Base-by-base conservation (phyloP, 2,329 filamentous ascomycete genomes). In the Plectosphaerella cucumerina region DNA sequence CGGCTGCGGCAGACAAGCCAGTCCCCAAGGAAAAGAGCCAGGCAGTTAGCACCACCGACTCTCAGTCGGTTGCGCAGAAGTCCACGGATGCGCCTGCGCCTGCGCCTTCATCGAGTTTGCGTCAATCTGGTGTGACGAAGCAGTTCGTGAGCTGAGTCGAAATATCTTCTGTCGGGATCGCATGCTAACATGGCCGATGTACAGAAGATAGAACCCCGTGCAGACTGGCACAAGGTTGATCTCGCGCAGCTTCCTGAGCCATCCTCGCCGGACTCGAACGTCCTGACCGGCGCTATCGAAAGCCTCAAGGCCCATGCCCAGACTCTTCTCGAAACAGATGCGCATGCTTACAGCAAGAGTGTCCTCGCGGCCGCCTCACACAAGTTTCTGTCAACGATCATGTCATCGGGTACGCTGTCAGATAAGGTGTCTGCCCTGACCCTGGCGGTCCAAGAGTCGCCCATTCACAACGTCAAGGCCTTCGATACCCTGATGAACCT, bases 371-470 rank as follows among this genome's bases (percentile, higher is more conserved):
- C 90, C 22, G 94, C 93, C 3, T 93, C 92, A 39, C 89, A 95
- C 70, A 96, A 92, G 67, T 99, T 99, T 75, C 86, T 97, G 77
- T 90, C 92, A 2, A 96, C 91, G 17, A 97, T 99, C 66, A 97
- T 97, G 89, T 77, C 90, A 10, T 95, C 92, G 2, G 94, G 94
- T 76, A 99, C 95, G 10, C 82, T 97, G 60, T 95, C 91, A 50
- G 94, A 99, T 68, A 97, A 97, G 68, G 87, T 97, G 42, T 99
- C 94, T 3, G 95, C 94, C 4, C 76, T 99, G 62, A 99, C 94
- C 5, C 77, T 99, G 59, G 88, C 94, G 50, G 85, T 97, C 12
- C 95, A 99, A 72, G 94, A 99, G 69, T 97, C 95, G 9, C 94
- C 94, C 17, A 74, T 97, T 48, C 94, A 99, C 69, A 97, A 92